These are phyloP conservation scores for Tetrastigma voinierianum DNA, from an alignment of 164 flowering plant genomes.

Conservation along the genomic window DNA sequence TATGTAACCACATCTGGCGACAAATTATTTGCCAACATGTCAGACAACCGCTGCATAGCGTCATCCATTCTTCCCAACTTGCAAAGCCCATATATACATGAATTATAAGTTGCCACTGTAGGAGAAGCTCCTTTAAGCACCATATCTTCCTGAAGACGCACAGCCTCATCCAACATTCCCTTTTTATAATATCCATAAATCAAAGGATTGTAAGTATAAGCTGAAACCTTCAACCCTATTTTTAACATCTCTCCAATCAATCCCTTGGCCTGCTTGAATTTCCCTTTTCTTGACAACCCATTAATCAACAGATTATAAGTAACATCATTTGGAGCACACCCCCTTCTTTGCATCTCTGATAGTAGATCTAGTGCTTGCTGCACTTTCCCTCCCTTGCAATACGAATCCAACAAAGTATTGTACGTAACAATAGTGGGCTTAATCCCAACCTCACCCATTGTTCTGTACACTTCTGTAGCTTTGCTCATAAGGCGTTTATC, in stretches of 20 bases:
- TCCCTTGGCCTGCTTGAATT: conserved; percentile 43
- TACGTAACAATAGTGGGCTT: conserved; percentile 54
- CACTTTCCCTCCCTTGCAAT: conserved; percentile 53
- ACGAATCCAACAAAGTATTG: conserved; percentile 59
- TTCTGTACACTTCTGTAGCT: conserved; percentile 45
- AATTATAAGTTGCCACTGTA: conserved; percentile 53
- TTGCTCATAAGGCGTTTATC: conserved; percentile 28
- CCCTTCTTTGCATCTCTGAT: conserved; percentile 53
- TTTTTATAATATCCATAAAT: conserved; percentile 49
- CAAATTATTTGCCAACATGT: conserved; percentile 43
- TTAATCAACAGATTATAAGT: conserved; percentile 66
- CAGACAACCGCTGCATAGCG: conserved; percentile 42
- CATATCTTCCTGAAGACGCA: conserved; percentile 47
- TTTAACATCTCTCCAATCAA: conserved; percentile 50
- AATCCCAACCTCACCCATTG: conserved; percentile 50
- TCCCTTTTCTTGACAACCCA: conserved; percentile 55
- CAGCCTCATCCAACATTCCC: conserved; percentile 53
- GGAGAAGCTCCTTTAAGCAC: conserved; percentile 40
- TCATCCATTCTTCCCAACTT: conserved; percentile 43
- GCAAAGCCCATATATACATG: conserved; percentile 49
- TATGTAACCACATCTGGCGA: conserved; percentile 59
- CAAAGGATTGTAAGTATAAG: conserved; percentile 57
- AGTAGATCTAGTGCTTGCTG: conserved; percentile 36
- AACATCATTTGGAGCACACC: conserved; percentile 48
- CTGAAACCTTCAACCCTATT: conserved; percentile 43